Evolutionary conservation across 2,329 filamentous ascomycete genomes (phyloP), one percentile per base, ranked within the genome.

Genomic region (Lasiodiplodia citricola): DNA sequence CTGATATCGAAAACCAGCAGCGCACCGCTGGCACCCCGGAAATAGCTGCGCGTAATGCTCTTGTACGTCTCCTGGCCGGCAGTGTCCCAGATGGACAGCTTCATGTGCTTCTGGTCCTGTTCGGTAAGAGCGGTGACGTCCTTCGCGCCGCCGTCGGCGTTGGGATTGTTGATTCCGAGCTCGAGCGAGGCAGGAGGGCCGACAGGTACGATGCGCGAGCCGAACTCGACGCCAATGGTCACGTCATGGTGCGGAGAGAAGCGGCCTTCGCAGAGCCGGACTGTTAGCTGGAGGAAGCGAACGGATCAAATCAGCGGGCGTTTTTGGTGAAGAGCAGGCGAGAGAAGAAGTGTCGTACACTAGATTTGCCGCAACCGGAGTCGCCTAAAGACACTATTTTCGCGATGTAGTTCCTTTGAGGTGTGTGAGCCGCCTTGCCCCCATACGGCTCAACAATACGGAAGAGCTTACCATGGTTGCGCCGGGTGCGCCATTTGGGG

Each of bases 331-430:
- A 56, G 37, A 50, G n/a, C 38, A 37, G 56, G 54, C 31, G 52
- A 54, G 62, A 62, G 41, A 55, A 37, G 37, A 31, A 16, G n/a
- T 35, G 37, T 78, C 84, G 72, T 81, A 88, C 87, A 79, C 87
- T 89, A 68, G 93, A 97, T 86, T 99, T 99, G 77, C 96, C 96
- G 78, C 93, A 97, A 79, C 94, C 96, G 56, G 92, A 96, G 84
- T 98, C 96, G 80, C 96, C 96, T 77, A 99, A 94, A 84, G 93
- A 97, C 78, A 98, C 95, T 75, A 99, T 92, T 83, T 99, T 99
- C 81, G 95, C 94, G 79, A 98, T 99, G 85, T 96, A 98, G 84
- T 98, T 94, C 95, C 95, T 64, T 52, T 51, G 60, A 98, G 47
- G 47, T 23, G 6, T 14, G 60, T 64, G 18, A 64, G 60, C 44